Evolutionary conservation across 306 rosid genomes (phyloP).

Genomic region (Inga oerstediana): DNA sequence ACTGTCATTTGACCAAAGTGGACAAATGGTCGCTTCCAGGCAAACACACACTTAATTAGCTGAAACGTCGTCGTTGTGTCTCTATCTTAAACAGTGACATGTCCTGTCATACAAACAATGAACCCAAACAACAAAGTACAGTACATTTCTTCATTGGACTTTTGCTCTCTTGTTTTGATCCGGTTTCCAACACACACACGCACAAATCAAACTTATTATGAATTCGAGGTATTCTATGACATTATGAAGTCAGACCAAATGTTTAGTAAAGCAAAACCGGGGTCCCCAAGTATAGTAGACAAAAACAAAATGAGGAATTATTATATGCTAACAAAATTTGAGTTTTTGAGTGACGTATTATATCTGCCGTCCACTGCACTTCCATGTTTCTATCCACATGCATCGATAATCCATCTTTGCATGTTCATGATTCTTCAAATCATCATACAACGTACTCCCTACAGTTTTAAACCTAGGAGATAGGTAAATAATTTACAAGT

Average conservation of each 20-base stretch:
- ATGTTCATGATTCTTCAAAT: not conserved
- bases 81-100: not conserved
- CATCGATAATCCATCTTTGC: not conserved
- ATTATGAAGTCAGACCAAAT: no score
- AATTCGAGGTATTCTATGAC: no score
- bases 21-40: not conserved
- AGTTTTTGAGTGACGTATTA: no score
- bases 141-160: not conserved
- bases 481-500: no score
- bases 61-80: not conserved
- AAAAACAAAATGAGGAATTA: no score
- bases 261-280: no score
- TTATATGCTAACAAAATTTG: no score
- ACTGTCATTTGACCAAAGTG: no score
- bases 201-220: not conserved
- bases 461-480: no score
- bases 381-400: not conserved
- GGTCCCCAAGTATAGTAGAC: no score
- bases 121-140: not conserved
- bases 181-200: not conserved
- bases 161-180: not conserved
- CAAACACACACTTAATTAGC: not conserved
- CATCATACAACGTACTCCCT: not conserved
- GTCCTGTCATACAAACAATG: not conserved
- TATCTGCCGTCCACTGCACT: not conserved